Evolutionary conservation across 768 basidiomycete genomes (phyloP).

Genomic region (Suillus ampliporus): DNA sequence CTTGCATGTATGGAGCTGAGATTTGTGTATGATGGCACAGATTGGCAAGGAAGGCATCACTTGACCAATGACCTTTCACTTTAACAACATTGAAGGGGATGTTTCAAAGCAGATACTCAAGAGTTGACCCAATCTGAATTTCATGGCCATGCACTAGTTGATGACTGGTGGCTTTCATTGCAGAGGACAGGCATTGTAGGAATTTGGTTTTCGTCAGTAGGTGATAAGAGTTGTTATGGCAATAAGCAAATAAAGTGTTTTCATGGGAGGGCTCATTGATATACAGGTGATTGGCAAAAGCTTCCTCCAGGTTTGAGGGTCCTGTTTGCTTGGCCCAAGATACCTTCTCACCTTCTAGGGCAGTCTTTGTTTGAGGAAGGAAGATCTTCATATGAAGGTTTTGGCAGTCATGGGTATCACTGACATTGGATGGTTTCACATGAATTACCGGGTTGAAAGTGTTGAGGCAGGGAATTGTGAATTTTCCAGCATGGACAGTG

Average conservation of each 20-base stretch:
- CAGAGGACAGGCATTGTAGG: conserved; percentile 2
- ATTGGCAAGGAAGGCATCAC: conserved; percentile 39
- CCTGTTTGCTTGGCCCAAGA: conserved; percentile 38
- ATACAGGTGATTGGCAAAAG: conserved; percentile 30
- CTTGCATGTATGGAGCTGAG: conserved; percentile 39
- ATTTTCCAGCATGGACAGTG: conserved; percentile 41
- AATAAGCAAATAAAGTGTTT: conserved; percentile 37
- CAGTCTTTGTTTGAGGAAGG: conserved; percentile 37
- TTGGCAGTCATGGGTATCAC: conserved; percentile 20
- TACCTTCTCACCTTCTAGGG: conserved; percentile 37
- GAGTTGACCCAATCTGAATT: conserved; percentile 35
- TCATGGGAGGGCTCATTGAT: conserved; percentile 32
- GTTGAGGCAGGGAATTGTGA: conserved; percentile 39
- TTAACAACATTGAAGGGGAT: conserved; percentile 44
- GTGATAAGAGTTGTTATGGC: conserved; percentile 3
- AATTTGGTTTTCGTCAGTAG: conserved; percentile 36
- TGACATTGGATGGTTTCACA: conserved; percentile 33
- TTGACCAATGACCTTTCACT: conserved; percentile 41
- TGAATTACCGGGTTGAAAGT: conserved; percentile 38
- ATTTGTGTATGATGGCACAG: conserved; percentile 35
- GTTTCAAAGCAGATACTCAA: conserved; percentile 44
- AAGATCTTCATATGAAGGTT: conserved; percentile 23
- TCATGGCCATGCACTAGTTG: conserved; percentile 21
- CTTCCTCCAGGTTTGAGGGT: conserved; percentile 27
- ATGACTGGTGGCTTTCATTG: not conserved